Conservation (phyloP, 495 filamentous ascomycete genomes). For the Daldinia grandis region DNA sequence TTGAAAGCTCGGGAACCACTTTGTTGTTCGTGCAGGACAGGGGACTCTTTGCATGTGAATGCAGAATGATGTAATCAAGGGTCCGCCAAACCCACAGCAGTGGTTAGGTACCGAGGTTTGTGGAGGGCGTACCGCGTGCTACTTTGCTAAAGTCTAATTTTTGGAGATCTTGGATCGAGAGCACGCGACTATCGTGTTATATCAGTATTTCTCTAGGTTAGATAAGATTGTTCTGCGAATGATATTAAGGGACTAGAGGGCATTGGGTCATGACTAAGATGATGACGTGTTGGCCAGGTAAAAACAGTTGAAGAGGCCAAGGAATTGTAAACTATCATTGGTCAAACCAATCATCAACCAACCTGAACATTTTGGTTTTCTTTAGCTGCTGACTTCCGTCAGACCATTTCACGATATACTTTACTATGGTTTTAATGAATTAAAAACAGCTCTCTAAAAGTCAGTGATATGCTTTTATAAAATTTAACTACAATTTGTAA, state of each 20-base stretch:
- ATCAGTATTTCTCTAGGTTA: conserved; percentile 6
- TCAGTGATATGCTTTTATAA: background rate
- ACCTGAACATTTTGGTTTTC: background rate
- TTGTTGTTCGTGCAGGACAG: no score
- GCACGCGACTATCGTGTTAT: conserved; percentile 34
- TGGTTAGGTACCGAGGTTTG: background rate
- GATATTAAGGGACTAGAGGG: no score
- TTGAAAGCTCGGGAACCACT: background rate
- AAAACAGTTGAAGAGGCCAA: conserved; percentile 22
- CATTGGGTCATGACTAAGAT: no score
- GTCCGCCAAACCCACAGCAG: background rate
- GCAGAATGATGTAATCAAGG: conserved; percentile 36
- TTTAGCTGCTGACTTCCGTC: background rate
- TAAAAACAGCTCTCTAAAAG: background rate
- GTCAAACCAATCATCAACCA: background rate
- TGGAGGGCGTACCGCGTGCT: background rate
- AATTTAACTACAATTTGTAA: conserved; percentile 6
- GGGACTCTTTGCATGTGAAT: background rate
- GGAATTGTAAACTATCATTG: conserved; percentile 29
- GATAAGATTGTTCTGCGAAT: background rate
- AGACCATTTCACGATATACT: background rate
- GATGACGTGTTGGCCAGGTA: conserved; percentile 27
- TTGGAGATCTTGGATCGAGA: conserved; percentile 6
- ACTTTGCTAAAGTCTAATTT: background rate
- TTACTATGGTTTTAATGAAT: background rate